Base-by-base conservation (phyloP, 345 rosid genomes). In the Camelina laxa region DNA sequence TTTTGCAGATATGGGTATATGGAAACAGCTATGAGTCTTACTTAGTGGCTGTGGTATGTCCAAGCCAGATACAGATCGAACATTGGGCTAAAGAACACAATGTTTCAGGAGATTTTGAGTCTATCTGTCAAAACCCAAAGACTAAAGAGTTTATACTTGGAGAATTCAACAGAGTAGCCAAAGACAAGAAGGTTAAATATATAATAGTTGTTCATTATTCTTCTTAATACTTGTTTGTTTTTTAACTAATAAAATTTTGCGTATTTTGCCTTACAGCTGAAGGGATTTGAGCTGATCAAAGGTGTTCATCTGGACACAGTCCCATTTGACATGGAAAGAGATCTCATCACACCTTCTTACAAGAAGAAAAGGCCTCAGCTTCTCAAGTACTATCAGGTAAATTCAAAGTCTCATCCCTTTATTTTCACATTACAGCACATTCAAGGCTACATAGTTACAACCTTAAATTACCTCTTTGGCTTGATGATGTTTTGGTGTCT, bases 321-420 rank as follows among this genome's bases (percentile, higher is more conserved):
- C 44, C 91, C 98, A 57, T 96, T 96, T 9, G 97, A 92, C 77
- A 85, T 90, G 80, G 97, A 90, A 13, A 91, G 92, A 4, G 95
- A 92, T 70, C 91, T 92, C 27, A 87, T 92, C 17, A 92, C 99
- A 54, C 99, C 99, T 36, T 91, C 98, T 7, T 96, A 84, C 62
- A 92, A 96, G 88, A 96, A 86, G 86, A 96, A 89, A 86, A 84
- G 99, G 70, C 97, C 97, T 42, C 99, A 96, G 57, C 83, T 91
- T 78, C 96, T 85, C 67, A 87, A 88, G 65, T 80, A 85, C 80
- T 96, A 92, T 77, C 90, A 89, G 97, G 98, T 90, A 78, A 2
- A 44, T 39, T 11, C 17, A 3, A 47, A 22, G 14, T 24, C 47
- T 41, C 17, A 16, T 45, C 30, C 8, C 3, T 31, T 57, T 57